Conservation (phyloP, 2,329 filamentous ascomycete species). For the Alternaria sp. region DNA sequence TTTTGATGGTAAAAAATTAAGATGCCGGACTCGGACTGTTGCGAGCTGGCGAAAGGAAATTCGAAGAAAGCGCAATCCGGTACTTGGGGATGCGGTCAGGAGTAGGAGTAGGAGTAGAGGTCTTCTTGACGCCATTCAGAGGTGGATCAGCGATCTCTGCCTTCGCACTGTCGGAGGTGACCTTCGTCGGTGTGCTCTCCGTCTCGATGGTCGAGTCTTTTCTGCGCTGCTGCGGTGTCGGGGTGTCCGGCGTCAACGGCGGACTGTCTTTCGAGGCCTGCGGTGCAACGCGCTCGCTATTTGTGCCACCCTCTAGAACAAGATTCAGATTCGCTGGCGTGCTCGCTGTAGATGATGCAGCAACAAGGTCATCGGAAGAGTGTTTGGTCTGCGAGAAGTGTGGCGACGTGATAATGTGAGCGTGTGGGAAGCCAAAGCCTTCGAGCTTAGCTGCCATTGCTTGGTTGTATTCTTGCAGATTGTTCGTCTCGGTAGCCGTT, state of each 20-base stretch:
- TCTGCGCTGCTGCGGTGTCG: slow-evolving; percentile 28
- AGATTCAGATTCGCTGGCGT: slow-evolving; percentile 30
- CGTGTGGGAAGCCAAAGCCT: slow-evolving; percentile 29
- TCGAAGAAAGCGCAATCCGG: slow-evolving; percentile 41
- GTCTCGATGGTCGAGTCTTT: slow-evolving; percentile 10
- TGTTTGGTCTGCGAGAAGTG: slow-evolving; percentile 43
- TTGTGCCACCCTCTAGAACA: slow-evolving; percentile 19
- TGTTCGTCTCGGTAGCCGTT: slow-evolving; percentile 28
- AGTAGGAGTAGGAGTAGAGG: not conserved
- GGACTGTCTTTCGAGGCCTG: slow-evolving; percentile 17
- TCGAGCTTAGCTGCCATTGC: slow-evolving; percentile 28
- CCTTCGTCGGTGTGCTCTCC: slow-evolving; percentile 12
- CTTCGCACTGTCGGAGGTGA: not conserved
- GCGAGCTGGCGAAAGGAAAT: slow-evolving; percentile 29
- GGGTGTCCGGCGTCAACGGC: slow-evolving; percentile 25
- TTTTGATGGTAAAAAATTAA: not conserved
- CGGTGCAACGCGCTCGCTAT: slow-evolving; percentile 19
- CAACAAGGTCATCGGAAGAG: slow-evolving; percentile 44
- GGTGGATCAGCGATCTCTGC: not conserved
- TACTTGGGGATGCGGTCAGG: slow-evolving; percentile 34
- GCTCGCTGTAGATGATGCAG: slow-evolving; percentile 30
- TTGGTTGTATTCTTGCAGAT: slow-evolving; percentile 14
- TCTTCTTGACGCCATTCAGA: slow-evolving; percentile 1
- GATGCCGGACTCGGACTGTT: not conserved
- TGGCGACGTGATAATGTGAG: slow-evolving; percentile 20